These are phyloP conservation scores for Suhomyces terraborum DNA, from an alignment of 1,139 yeast species.

Conservation along the genomic window DNA sequence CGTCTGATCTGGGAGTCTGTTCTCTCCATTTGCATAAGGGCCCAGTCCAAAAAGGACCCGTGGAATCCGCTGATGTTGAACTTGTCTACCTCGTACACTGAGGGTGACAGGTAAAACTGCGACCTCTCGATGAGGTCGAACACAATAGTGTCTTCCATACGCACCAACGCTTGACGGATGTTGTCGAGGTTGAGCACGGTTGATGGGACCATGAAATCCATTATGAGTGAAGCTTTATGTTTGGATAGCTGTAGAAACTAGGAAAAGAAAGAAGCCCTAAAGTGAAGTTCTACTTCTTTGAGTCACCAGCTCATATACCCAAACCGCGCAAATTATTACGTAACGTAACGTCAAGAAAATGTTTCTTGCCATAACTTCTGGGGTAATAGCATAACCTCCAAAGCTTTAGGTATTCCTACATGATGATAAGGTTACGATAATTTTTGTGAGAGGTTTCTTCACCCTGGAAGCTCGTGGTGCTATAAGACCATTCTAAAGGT, in stretches of 20 bases:
- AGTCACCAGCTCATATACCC: constrained; percentile 1
- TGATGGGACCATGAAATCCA: constrained; percentile 87
- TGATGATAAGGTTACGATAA: too few relatives aligned
- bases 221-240: constrained; percentile 25
- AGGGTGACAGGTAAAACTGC: constrained; percentile 75
- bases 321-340: constrained; percentile 4
- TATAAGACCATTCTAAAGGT: too few relatives aligned
- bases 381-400: too few relatives aligned
- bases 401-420: too few relatives aligned
- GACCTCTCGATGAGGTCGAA: constrained; percentile 92
- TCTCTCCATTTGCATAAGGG: constrained; percentile 71
- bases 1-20: constrained; percentile 85
- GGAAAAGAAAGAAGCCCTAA: neutral
- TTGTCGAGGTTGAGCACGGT: constrained; percentile 79
- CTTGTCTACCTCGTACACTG: constrained; percentile 66
- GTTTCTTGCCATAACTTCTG: too few relatives aligned
- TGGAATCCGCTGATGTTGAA: constrained; percentile 66
- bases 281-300: neutral
- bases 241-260: too few relatives aligned
- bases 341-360: too few relatives aligned
- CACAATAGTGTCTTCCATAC: constrained; percentile 96
- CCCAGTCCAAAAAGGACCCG: constrained; percentile 88
- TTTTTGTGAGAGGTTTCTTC: too few relatives aligned
- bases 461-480: too few relatives aligned
- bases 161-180: constrained; percentile 79